Evolutionary conservation across 1,284 basidiomycete genomes (phyloP).

Genomic region (Pseudozyma tsukubaensis): DNA sequence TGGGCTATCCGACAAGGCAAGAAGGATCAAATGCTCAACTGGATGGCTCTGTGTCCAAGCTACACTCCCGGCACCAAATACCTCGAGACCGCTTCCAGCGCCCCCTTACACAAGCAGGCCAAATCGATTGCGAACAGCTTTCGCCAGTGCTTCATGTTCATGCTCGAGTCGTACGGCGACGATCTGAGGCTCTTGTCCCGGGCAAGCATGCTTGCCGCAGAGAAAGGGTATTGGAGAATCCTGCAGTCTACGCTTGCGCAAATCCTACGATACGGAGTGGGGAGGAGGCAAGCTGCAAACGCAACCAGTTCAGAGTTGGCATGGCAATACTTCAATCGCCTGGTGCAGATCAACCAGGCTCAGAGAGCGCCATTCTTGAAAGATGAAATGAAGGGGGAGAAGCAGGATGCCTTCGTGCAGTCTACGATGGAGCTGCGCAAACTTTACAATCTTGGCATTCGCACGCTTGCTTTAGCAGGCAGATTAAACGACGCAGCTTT

Average conservation of each 20-base stretch:
- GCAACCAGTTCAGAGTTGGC: slow-evolving; percentile 3
- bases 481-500: slow-evolving; percentile 33
- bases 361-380: slow-evolving; percentile 8
- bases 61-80: slow-evolving; percentile 8
- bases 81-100: slow-evolving; percentile 11
- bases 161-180: slow-evolving; percentile 34
- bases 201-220: slow-evolving; percentile 32
- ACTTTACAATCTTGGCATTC: slow-evolving; percentile 44
- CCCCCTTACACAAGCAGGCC: slow-evolving; percentile 1
- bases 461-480: slow-evolving; percentile 37
- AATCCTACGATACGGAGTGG: slow-evolving; percentile 28
- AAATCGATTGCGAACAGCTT: slow-evolving; percentile 12
- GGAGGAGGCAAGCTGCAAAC: neutral
- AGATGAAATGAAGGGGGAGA: slow-evolving; percentile 5
- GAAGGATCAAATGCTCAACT: slow-evolving; percentile 31
- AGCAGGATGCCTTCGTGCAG: neutral
- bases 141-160: slow-evolving; percentile 30
- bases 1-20: slow-evolving; percentile 29
- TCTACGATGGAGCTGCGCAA: slow-evolving; percentile 9
- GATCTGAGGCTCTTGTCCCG: slow-evolving; percentile 27
- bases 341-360: slow-evolving; percentile 17
- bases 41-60: slow-evolving; percentile 49
- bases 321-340: slow-evolving; percentile 21
- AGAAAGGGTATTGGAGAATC: slow-evolving; percentile 30
- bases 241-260: slow-evolving; percentile 34